Evolutionary conservation across 768 basidiomycete species (phyloP), one percentile per base, ranked within the genome.

Genomic region (Pleurotus giganteus): DNA sequence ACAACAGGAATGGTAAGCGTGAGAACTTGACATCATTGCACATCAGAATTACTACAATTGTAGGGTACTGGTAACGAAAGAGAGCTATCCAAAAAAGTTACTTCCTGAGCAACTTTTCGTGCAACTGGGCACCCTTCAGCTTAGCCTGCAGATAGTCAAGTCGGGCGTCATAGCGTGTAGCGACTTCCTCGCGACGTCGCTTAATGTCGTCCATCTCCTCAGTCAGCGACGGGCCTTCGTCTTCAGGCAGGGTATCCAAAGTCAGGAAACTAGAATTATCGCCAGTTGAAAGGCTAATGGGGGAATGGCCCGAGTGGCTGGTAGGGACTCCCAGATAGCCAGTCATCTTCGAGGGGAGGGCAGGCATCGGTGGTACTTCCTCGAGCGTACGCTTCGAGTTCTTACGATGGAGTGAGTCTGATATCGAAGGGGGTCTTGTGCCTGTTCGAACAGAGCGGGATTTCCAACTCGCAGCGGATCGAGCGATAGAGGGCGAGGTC

Each of bases 91-190:
- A 41, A 41, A 41, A 41, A 47, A 23, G 17, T 58, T 34, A 76
- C 58, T 71, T 74, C 59, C 70, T 69, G 54, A 76, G 56, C 26
- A 81, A 67, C 58, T 70, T 74, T 61, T 82, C 80, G 53, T 72
- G 77, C 11, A 93, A 66, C 72, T 92, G 87, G 4, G 89, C 88
- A 15, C 84, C 84, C 69, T 86, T 91, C 65, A 91, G 72, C 62
- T 82, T 84, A 28, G 88, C 91, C 41, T 81, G 77, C 27, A 93
- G 74, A 64, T 85, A 93, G 60, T 90, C 88, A 54, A 92, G 66
- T 46, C 89, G 82, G 24, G 80, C 76, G 50, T 83, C 81, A 66
- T 89, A 93, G 47, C 90, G 79, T 54, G 71, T 76, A 24, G 80
- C 79, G 46, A 92, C 82, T 58, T 89, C 88, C 24, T 77, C 78